Evolutionary conservation across 2,329 filamentous ascomycete species (phyloP).

Genomic region (Colletotrichum plurivorum): DNA sequence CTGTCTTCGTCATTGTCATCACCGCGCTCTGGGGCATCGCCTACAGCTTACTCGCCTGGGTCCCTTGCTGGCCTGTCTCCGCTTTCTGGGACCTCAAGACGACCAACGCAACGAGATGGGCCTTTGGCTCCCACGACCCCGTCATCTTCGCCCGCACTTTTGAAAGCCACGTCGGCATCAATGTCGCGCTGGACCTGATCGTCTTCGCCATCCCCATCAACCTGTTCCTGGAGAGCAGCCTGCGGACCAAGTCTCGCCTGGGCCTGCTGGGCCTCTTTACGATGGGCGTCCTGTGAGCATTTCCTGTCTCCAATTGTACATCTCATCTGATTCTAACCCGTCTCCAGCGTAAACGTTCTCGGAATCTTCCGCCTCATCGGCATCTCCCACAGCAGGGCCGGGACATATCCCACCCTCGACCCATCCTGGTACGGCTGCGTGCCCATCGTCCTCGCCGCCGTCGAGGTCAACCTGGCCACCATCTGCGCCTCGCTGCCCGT

Average conservation of each 20-base stretch:
- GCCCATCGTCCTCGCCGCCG: conserved; percentile 49
- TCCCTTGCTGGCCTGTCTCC: conserved; percentile 50
- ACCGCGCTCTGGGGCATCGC: conserved; percentile 49
- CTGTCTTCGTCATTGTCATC: conserved; percentile 44
- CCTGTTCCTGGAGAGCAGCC: conserved; percentile 45
- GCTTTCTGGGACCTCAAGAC: conserved; percentile 48
- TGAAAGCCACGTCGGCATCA: conserved; percentile 47
- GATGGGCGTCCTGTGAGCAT: conserved; percentile 50
- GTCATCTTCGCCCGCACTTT: conserved; percentile 47
- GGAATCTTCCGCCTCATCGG: conserved; percentile 49
- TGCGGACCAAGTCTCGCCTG: conserved; percentile 47
- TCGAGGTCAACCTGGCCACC: conserved; percentile 49
- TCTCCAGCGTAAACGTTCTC: conserved; percentile 39
- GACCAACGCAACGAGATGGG: conserved; percentile 41
- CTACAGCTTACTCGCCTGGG: conserved; percentile 50
- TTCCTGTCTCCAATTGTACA: neutral
- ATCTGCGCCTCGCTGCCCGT: conserved; percentile 36
- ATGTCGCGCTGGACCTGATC: conserved; percentile 50
- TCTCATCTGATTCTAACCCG: neutral
- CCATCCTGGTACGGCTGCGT: conserved; percentile 53
- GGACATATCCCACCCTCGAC: conserved; percentile 51
- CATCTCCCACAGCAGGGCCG: conserved; percentile 48
- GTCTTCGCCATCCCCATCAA: conserved; percentile 50
- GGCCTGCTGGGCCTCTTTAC: conserved; percentile 49
- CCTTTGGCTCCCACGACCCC: conserved; percentile 47